Evolutionary conservation across 352 stramenopile species (phyloP), one percentile per base, ranked within the genome.

Genomic region (Thalassiosira hispida): DNA sequence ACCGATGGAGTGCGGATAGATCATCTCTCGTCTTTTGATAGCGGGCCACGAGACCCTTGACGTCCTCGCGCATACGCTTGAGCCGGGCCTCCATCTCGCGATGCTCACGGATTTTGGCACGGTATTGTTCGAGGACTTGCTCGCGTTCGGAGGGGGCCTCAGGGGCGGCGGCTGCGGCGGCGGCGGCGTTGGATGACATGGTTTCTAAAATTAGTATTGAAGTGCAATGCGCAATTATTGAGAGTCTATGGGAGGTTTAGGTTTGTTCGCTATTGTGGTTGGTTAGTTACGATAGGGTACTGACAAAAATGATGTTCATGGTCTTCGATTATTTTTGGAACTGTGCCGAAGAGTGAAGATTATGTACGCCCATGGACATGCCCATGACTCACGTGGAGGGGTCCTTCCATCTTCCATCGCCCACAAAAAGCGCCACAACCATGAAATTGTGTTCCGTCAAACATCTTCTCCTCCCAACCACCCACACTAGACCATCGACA

Each of bases 11-110:
- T 29, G 97, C 97, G 82, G 97, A 98, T 46, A 99, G 93, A 82
- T 99, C 97, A 65, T 99, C 96, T 80, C 99, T 97, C 33, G 97
- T 99, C 92, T 99, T 98, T 91, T 99, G 96, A 89, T 98, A 99
- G 62, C 98, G 95, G 64, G 94, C 95, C 35, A 98, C 94, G 5
- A 99, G 92, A 27, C 92, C 91, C 78, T 97, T 98, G 35, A 98
- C 95, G 77, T 99, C 97, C 76, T 98, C 94, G 40, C 97, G 94
- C 92, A 98, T 97, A 73, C 93, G 96, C 91, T 98, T 99, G 25
- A 99, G 92, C 40, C 96, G 95, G 78, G 94, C 97, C 83, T 99
- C 96, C 71, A 98, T 97, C 87, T 98, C 96, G 63, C 95, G 94
- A 88, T 99, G 96, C 87, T 98, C 96, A 78, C 95, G 95, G 81